phyloP scores from a whole-genome alignment of 495 filamentous ascomycete genomes.

The Stereocaulon alpinum region DNA sequence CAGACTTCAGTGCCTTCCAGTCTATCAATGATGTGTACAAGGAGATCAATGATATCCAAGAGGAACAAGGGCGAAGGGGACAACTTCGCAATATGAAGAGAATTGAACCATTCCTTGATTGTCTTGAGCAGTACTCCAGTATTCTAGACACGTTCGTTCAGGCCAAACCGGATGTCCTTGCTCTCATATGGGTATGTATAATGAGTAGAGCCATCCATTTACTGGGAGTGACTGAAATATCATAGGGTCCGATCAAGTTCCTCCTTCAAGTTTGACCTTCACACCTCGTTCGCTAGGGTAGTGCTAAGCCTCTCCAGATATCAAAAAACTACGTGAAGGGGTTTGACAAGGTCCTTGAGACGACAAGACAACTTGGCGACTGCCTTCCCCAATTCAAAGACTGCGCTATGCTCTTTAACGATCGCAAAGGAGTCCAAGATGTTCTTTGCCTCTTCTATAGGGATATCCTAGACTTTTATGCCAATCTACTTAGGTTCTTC shows the following conservation, averaged over 20 bases:
- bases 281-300: background rate
- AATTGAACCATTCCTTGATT: slow-evolving; percentile 2
- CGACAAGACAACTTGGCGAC: background rate
- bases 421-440: slow-evolving; percentile 1
- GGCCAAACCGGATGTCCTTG: slow-evolving; percentile 5
- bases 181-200: slow-evolving; percentile 8
- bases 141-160: slow-evolving; percentile 6
- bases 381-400: slow-evolving; percentile 10
- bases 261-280: background rate
- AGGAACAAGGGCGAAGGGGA: background rate
- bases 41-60: slow-evolving; percentile 2
- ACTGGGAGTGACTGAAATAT: background rate
- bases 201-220: background rate
- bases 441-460: slow-evolving; percentile 6
- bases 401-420: background rate
- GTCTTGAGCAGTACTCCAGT: slow-evolving; percentile 1
- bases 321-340: slow-evolving; percentile 4
- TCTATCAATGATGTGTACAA: slow-evolving; percentile 4
- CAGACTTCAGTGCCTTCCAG: slow-evolving; percentile 2
- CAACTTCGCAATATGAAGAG: slow-evolving; percentile 4
- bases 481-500: background rate
- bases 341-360: slow-evolving; percentile 4
- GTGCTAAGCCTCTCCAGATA: background rate
- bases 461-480: slow-evolving; percentile 11
- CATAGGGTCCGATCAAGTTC: slow-evolving; percentile 5